Conservation (phyloP, 495 filamentous ascomycete species). For the Neurospora sp. region DNA sequence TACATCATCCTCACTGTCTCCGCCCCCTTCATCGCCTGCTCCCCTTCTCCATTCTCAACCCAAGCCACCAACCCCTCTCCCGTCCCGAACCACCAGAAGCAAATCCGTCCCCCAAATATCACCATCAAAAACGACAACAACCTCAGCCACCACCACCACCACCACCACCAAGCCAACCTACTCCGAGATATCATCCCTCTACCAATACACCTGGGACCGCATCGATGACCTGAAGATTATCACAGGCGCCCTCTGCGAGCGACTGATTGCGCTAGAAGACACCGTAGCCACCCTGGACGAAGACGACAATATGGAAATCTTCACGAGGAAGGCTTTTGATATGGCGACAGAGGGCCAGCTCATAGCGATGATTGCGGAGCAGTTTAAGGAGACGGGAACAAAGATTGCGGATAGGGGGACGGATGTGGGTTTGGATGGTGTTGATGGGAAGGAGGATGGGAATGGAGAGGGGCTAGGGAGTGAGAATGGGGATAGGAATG, state of each 20-base stretch:
- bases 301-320: background rate
- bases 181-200: background rate
- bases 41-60: conserved; percentile 10
- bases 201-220: background rate
- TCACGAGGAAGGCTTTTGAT: background rate
- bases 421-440: background rate
- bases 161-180: background rate
- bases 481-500: background rate
- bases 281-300: background rate
- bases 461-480: background rate
- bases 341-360: background rate
- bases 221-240: background rate
- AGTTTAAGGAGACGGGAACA: background rate
- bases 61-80: conserved; percentile 1
- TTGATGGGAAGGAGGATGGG: background rate
- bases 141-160: background rate
- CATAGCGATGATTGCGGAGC: background rate
- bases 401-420: background rate
- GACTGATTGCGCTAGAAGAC: background rate
- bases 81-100: background rate
- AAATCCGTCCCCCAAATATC: background rate
- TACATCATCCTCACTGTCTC: background rate
- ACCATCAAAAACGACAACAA: background rate
- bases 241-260: background rate
- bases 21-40: conserved; percentile 7